phyloP scores from a whole-genome alignment of 345 rosid genomes.

The Syzygium jambos region DNA sequence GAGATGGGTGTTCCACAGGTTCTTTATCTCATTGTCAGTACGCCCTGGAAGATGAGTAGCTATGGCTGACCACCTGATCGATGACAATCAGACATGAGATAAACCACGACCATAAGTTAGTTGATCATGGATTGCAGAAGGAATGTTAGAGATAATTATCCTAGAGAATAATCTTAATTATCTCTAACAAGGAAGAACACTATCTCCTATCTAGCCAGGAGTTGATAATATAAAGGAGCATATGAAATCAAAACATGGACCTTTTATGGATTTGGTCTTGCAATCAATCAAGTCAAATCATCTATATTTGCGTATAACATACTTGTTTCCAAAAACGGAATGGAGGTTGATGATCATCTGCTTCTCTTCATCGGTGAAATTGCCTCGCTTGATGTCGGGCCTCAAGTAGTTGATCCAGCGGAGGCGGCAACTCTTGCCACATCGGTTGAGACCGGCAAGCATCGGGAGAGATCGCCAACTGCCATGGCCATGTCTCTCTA shows the following conservation, averaged over 20 bases:
- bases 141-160: not conserved
- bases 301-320: not conserved
- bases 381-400: conserved; percentile 76
- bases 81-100: not conserved
- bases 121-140: not conserved
- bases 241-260: not conserved
- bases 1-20: conserved; percentile 76
- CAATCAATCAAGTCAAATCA: not conserved
- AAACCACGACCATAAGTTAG: not conserved
- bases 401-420: conserved; percentile 79
- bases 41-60: conserved; percentile 69
- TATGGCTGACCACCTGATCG: conserved; percentile 67
- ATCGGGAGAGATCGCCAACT: conserved; percentile 76
- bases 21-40: conserved; percentile 74
- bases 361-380: conserved; percentile 66
- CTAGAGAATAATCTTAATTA: too few species aligned
- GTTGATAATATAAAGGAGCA: not conserved
- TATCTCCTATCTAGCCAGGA: not conserved
- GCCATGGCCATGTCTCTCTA: conserved; percentile 56
- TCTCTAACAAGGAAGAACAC: not conserved
- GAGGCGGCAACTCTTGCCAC: conserved; percentile 79
- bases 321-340: conserved; percentile 72
- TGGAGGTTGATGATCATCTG: conserved; percentile 61
- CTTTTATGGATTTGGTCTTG: not conserved
- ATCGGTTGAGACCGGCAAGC: conserved; percentile 65